Conservation (phyloP, 768 basidiomycete genomes). For the Lanmaoa rubissima region DNA sequence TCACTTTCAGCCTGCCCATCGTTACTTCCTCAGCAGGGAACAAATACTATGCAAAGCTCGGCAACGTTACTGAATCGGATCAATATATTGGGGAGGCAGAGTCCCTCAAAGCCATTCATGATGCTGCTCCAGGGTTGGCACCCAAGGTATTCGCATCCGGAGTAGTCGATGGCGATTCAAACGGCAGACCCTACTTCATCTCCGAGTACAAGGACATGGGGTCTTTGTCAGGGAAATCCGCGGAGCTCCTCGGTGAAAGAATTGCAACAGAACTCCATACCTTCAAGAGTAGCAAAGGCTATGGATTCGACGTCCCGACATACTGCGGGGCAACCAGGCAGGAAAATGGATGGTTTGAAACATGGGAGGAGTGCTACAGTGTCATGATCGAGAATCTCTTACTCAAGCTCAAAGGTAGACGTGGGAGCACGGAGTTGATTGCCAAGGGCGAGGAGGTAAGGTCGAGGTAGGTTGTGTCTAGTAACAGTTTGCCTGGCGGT, state of each 20-base stretch:
- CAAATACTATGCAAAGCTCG: constrained; percentile 63
- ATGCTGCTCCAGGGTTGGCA: constrained; percentile 66
- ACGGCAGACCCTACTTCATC: constrained; percentile 59
- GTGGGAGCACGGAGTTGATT: constrained; percentile 45
- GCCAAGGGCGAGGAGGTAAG: constrained; percentile 51
- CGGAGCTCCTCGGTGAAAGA: constrained; percentile 52
- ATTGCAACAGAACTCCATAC: constrained; percentile 67
- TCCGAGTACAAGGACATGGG: constrained; percentile 69
- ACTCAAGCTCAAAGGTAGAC: constrained; percentile 41
- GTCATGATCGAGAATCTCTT: constrained; percentile 61
- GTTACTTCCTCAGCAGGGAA: constrained; percentile 56
- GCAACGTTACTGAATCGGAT: constrained; percentile 49
- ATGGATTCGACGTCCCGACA: constrained; percentile 72
- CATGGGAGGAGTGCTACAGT: constrained; percentile 69
- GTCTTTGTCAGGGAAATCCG: constrained; percentile 45
- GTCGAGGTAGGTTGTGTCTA: constrained; percentile 37
- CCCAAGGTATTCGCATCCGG: constrained; percentile 57
- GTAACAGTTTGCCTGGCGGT: neutral
- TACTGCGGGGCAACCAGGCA: constrained; percentile 73
- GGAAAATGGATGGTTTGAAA: constrained; percentile 69
- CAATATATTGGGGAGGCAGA: constrained; percentile 70
- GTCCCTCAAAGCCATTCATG: constrained; percentile 60
- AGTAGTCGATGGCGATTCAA: constrained; percentile 25
- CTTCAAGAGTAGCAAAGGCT: constrained; percentile 51
- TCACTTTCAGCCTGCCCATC: constrained; percentile 44